Evolutionary conservation across 176 grass and related monocot genomes (phyloP), one percentile per base, ranked within the genome.

Genomic region (Lolium multiflorum): DNA sequence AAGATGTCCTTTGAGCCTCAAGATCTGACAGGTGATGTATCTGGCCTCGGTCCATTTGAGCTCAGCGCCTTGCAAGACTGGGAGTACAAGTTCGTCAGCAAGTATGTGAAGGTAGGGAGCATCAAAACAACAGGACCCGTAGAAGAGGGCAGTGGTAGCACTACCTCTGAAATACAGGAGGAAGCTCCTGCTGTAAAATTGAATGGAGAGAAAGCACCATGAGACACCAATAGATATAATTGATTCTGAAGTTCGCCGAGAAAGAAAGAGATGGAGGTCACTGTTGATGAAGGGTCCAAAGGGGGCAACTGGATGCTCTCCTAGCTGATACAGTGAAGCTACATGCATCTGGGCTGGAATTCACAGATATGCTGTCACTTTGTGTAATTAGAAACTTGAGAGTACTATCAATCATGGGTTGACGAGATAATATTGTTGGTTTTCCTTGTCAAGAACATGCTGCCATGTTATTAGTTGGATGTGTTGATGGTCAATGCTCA

Each of bases 1-100:
- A 98, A 98, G 81, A 96, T 96, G 93, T 96, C 93, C 11, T 98
- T 96, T 1, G 93, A 96, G 80, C 81, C 85, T 17, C 69, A 90
- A 28, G 92, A 96, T 65, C 89, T 94, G 76, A 96, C 76, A 15
- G 91, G 90, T 71, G 96, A 98, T 90, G 55, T 92, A 74, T 91
- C 96, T 56, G 92, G 84, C 7, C 92, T 98, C n/a, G 89, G 89
- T 0, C 75, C 91, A 57, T 86, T 92, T 11, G 88, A 98, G 79
- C 91, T 96, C 4, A 35, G 91, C 35, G 88, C 92, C 49, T 74
- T 96, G 67, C 80, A 96, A 57, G 96, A 98, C 58, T 96, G 93
- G 92, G 93, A 98, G 77, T 82, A 87, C 64, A 92, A 86, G 77
- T 98, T 98, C 77, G 84, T 78, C 81, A 96, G 81, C 79, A 94